phyloP scores from a whole-genome alignment of 108 stramenopile species.

The Aurantiochytrium sp. region DNA sequence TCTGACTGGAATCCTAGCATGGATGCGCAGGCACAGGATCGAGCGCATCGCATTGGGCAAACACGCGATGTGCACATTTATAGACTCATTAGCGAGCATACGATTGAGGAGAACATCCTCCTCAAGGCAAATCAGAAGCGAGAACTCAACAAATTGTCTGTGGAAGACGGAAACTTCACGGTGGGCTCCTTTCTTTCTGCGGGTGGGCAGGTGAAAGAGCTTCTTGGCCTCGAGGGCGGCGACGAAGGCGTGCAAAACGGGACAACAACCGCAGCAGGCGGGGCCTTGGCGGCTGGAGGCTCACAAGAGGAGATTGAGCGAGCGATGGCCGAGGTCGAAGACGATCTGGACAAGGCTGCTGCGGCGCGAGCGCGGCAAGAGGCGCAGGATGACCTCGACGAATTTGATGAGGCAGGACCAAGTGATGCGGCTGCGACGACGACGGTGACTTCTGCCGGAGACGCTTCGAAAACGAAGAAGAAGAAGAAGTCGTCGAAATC shows the following conservation, averaged over 20 bases:
- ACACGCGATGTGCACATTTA: conserved; percentile 94
- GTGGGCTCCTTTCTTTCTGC: not conserved
- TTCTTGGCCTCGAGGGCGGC: not conserved
- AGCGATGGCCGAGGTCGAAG: not conserved
- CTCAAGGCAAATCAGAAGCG: conserved; percentile 82
- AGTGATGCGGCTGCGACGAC: not conserved
- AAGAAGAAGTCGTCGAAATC: not conserved
- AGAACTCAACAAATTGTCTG: conserved; percentile 82
- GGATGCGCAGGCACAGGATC: conserved; percentile 60
- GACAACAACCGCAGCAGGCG: no score
- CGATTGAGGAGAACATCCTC: conserved; percentile 96
- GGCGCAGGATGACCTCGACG: not conserved
- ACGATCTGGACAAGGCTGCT: not conserved
- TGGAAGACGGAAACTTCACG: conserved; percentile 86
- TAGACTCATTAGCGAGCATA: conserved; percentile 79
- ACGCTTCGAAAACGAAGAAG: not conserved
- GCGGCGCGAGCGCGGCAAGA: not conserved
- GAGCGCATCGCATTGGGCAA: conserved; percentile 91
- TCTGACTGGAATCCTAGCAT: conserved; percentile 62
- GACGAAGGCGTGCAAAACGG: not conserved
- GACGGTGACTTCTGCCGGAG: not conserved
- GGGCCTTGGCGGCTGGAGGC: no score
- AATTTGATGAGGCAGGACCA: not conserved
- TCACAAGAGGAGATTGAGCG: not conserved
- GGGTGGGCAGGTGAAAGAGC: not conserved